These are phyloP conservation scores for Quercus variabilis DNA, from an alignment of 306 rosid genomes.

Conservation along the genomic window DNA sequence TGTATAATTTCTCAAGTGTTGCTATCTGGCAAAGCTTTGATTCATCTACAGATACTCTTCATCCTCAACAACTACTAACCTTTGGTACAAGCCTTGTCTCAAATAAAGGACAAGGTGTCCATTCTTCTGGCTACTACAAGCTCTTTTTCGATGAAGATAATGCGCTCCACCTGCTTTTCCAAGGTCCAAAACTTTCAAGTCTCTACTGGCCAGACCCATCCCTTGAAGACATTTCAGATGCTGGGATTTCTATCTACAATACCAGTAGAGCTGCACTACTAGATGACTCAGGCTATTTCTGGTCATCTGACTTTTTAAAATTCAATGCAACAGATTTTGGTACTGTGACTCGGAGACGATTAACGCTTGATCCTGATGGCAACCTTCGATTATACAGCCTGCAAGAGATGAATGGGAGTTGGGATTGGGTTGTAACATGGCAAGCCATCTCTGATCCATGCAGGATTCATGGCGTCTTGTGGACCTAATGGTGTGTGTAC, in stretches of 20 bases:
- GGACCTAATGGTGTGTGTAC: slow-evolving; percentile 10
- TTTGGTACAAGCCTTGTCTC: slow-evolving; percentile 17
- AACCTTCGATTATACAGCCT: slow-evolving; percentile 36
- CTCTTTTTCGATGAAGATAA: slow-evolving; percentile 43
- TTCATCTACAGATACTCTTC: slow-evolving; percentile 50
- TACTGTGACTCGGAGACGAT: background rate
- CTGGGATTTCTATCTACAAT: too few species aligned
- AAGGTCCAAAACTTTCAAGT: background rate
- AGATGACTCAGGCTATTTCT: too few species aligned
- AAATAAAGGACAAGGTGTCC: slow-evolving; percentile 19
- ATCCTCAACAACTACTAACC: slow-evolving; percentile 34
- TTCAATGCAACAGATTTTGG: too few species aligned
- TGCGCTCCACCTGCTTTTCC: slow-evolving; percentile 27
- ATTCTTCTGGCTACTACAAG: slow-evolving; percentile 38
- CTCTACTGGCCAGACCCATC: too few species aligned
- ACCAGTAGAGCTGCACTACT: too few species aligned
- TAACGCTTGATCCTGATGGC: slow-evolving; percentile 35
- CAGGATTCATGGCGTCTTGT: too few species aligned
- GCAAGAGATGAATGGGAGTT: slow-evolving; percentile 9
- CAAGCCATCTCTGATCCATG: slow-evolving; percentile 37
- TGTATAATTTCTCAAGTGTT: background rate
- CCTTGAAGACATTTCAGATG: too few species aligned
- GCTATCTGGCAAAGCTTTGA: slow-evolving; percentile 53
- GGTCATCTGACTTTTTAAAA: too few species aligned
- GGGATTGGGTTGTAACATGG: slow-evolving; percentile 40